These are phyloP conservation scores for Phaseolus lunatus DNA, from an alignment of 306 rosid species.

Conservation along the genomic window DNA sequence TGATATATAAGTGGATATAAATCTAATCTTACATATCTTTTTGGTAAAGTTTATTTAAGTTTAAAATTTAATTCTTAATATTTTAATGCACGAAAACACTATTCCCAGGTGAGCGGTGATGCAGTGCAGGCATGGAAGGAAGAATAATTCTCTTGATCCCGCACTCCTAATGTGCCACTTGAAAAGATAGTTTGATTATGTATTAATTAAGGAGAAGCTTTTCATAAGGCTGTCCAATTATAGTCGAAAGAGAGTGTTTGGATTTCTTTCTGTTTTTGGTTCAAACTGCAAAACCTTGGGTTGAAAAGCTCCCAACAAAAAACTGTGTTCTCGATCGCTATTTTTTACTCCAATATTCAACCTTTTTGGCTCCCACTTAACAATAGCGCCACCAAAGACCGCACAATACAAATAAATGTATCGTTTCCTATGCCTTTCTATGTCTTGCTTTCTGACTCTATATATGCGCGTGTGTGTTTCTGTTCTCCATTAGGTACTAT, in stretches of 20 bases:
- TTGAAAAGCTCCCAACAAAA: constrained; percentile 41
- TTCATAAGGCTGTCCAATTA: neutral
- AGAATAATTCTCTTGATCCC: constrained; percentile 20
- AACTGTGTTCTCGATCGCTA: constrained; percentile 49
- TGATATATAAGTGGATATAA: too few relatives aligned
- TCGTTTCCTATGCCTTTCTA: constrained; percentile 2
- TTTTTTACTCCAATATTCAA: constrained; percentile 52
- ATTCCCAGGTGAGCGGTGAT: neutral
- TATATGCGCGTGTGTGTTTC: neutral
- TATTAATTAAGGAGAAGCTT: constrained; percentile 8
- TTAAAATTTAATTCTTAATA: too few relatives aligned
- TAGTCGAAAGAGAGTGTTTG: neutral
- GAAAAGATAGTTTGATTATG: neutral
- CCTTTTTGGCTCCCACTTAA: constrained; percentile 50
- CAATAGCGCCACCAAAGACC: constrained; percentile 59
- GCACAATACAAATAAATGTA: constrained; percentile 47
- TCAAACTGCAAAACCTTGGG: constrained; percentile 55
- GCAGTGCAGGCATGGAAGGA: neutral
- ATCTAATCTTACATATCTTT: too few relatives aligned
- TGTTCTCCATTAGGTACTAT: too few relatives aligned
- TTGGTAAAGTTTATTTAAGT: too few relatives aligned
- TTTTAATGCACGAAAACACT: neutral
- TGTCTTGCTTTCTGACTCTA: constrained; percentile 3
- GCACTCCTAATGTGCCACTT: constrained; percentile 30
- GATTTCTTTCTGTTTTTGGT: constrained; percentile 6